phyloP scores from a whole-genome alignment of 345 rosid species.

The Hibiscus mutabilis region DNA sequence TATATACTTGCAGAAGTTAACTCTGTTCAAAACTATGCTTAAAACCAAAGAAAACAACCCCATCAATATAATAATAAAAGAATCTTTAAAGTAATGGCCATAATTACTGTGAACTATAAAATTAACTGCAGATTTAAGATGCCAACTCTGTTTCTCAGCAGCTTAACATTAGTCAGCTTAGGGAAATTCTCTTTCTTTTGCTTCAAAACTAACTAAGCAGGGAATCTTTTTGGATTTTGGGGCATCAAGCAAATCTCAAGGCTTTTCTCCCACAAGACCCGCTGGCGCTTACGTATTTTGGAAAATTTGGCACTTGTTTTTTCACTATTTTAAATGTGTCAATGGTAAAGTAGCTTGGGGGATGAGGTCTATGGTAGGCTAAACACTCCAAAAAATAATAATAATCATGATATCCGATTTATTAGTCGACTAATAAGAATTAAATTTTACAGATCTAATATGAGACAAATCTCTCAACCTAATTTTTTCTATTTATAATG shows the following conservation, averaged over 20 bases:
- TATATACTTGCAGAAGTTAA: not conserved
- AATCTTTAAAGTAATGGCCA: not conserved
- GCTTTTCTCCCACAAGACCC: slow-evolving; percentile 17
- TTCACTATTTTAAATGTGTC: too few species aligned
- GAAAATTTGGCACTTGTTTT: slow-evolving; percentile 8
- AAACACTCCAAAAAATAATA: too few species aligned
- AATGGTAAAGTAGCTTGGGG: too few species aligned
- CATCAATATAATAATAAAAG: not conserved
- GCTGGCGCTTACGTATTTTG: slow-evolving; percentile 19
- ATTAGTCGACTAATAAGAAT: too few species aligned
- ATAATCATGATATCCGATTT: too few species aligned
- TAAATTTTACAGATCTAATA: too few species aligned
- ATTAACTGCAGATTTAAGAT: not conserved
- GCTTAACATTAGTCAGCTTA: not conserved
- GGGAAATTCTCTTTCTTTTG: not conserved
- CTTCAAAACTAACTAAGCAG: not conserved
- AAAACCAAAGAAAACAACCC: slow-evolving; percentile 10
- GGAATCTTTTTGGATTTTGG: slow-evolving; percentile 15
- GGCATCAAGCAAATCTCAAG: slow-evolving; percentile 15
- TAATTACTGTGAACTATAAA: not conserved
- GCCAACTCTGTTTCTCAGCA: not conserved
- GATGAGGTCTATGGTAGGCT: too few species aligned
- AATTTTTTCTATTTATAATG: too few species aligned
- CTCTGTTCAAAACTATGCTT: slow-evolving; percentile 3
- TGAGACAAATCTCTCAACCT: too few species aligned